phyloP scores from a whole-genome alignment of 176 grass and related monocot genomes.

The Luzula sylvatica region DNA sequence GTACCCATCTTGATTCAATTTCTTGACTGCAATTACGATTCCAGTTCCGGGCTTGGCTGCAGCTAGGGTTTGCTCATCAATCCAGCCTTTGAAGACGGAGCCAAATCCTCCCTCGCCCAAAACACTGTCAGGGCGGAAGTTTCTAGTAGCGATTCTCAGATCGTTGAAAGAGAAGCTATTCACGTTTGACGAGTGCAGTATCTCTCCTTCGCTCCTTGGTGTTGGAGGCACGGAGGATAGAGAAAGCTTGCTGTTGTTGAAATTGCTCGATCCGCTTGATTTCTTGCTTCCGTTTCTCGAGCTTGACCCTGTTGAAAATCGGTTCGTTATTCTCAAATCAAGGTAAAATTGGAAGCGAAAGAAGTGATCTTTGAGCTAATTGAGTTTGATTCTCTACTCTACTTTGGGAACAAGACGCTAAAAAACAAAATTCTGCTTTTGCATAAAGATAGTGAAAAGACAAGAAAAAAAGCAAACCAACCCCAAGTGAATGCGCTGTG shows the following conservation, averaged over 20 bases:
- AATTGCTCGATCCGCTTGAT: slow-evolving; percentile 22
- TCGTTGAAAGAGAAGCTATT: slow-evolving; percentile 67
- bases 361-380: not conserved
- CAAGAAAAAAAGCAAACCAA: slow-evolving; percentile 2
- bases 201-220: slow-evolving; percentile 61
- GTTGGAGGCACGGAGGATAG: slow-evolving; percentile 47
- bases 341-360: not conserved
- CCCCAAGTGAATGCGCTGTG: slow-evolving; percentile 17
- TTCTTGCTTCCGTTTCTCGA: slow-evolving; percentile 51
- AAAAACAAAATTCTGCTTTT: not conserved
- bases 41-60: slow-evolving; percentile 65
- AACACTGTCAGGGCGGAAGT: slow-evolving; percentile 72
- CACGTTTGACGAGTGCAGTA: slow-evolving; percentile 69
- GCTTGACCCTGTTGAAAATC: slow-evolving; percentile 36
- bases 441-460: not conserved
- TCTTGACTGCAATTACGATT: slow-evolving; percentile 83
- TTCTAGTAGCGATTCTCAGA: slow-evolving; percentile 64
- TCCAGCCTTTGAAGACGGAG: slow-evolving; percentile 94
- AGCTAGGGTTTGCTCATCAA: slow-evolving; percentile 59
- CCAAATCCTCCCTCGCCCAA: slow-evolving; percentile 86
- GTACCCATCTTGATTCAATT: slow-evolving; percentile 78
- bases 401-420: not conserved
- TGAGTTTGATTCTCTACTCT: not conserved
- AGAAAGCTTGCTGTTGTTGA: slow-evolving; percentile 43
- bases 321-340: not conserved